These are phyloP conservation scores for Iberis pinnata DNA, from an alignment of 345 rosid genomes.

Conservation along the genomic window DNA sequence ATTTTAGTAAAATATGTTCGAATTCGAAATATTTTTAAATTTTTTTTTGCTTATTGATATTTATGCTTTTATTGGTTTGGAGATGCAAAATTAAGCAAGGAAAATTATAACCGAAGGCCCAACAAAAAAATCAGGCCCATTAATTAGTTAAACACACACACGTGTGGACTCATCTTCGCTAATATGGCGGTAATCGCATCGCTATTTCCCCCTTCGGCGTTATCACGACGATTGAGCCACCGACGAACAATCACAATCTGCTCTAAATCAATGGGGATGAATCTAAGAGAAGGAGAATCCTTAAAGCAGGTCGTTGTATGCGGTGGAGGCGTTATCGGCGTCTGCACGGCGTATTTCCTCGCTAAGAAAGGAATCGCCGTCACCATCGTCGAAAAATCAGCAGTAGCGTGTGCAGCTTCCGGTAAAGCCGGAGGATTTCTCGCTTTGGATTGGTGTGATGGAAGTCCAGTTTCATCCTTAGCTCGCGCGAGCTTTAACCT, in stretches of 20 bases:
- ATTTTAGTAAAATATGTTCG: too few species aligned
- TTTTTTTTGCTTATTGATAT: too few species aligned
- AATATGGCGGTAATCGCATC: constrained; percentile 23
- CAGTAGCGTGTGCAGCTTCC: constrained; percentile 81
- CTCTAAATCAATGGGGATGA: constrained; percentile 17
- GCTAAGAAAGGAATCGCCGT: constrained; percentile 62
- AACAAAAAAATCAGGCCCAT: constrained; percentile 4
- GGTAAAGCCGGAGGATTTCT: constrained; percentile 92
- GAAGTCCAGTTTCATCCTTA: constrained; percentile 45
- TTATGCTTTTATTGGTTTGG: too few species aligned
- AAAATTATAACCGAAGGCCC: constrained; percentile 7
- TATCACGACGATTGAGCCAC: neutral
- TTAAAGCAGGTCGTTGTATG: constrained; percentile 51
- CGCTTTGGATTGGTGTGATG: constrained; percentile 87
- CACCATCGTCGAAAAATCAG: constrained; percentile 66
- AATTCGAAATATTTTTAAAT: too few species aligned
- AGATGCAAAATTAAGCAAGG: too few species aligned
- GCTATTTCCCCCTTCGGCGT: constrained; percentile 3
- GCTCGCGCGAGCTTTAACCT: constrained; percentile 86
- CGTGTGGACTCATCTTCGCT: constrained; percentile 18
- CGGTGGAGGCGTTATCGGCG: constrained; percentile 86
- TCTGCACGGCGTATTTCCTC: constrained; percentile 81
- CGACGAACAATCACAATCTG: constrained; percentile 10
- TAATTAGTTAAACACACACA: neutral
- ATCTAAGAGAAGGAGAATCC: neutral